Evolutionary conservation across 2,329 filamentous ascomycete species (phyloP), one percentile per base, ranked within the genome.

Genomic region (Fusarium veterinarium): DNA sequence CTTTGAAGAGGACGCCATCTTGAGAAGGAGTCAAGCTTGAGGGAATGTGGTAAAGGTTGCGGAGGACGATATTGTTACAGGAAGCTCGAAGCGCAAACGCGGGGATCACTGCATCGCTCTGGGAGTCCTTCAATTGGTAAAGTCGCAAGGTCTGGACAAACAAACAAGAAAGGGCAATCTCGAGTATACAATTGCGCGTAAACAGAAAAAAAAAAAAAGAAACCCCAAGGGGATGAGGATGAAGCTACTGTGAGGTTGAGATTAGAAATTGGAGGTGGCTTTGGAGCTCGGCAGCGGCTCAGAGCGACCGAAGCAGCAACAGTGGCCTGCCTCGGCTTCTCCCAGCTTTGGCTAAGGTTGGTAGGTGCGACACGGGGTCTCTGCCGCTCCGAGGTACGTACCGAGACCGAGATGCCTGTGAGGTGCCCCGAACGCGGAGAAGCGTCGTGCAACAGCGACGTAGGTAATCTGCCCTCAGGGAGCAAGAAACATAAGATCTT

Each of bases 1-100:
- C 51, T 77, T 74, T 46, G 79, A 72, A 52, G 77, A 69, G 48
- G 78, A 77, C 48, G 81, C 73, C 80, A 82, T 82, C 16, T 61
- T 67, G 67, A 45, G 41, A n/a, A 23, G 19, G 38, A 44, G 20
- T 48, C 33, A 52, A 41, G 49, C 31, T 59, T 58, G 45, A 48
- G 37, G 38, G 19, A 35, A 40, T 53, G 51, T n/a, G 59, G 33
- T 59, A 60, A 42, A 38, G 52, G 30, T 45, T 30, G 57, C 46
- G 41, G 70, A 66, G 64, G 60, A 70, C 60, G 49, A 61, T 59
- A 64, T 38, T 25, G 57, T 31, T 42, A 53, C n/a, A 35, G 33
- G 41, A 52, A 74, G 64, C 63, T 73, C 55, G 44, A 69, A 42
- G 51, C 68, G 64, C 64, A 72, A 69, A 52, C 72, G 68, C 60